Conservation (phyloP, 2,329 filamentous ascomycete species). For the Dryadomyces quercus-mongolicae region DNA sequence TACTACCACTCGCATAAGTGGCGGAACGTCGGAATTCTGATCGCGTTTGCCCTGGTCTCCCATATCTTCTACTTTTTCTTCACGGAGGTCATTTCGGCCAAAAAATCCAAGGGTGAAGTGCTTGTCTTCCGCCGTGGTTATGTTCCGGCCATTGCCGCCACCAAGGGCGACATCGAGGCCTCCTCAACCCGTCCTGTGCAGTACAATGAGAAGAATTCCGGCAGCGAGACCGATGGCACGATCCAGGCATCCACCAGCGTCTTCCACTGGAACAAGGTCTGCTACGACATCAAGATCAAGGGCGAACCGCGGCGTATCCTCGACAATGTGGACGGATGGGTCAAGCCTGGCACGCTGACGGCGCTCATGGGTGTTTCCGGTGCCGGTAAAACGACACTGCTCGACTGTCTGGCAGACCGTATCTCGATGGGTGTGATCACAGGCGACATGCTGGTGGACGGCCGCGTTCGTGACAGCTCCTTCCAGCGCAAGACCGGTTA, state of each 20-base stretch:
- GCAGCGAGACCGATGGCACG: conserved; percentile 22
- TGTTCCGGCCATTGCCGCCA: conserved; percentile 42
- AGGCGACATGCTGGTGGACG: conserved; percentile 64
- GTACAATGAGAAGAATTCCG: conserved; percentile 20
- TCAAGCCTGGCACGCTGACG: conserved; percentile 81
- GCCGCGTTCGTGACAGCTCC: conserved; percentile 56
- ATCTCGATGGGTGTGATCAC: conserved; percentile 79
- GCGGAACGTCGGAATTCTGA: conserved; percentile 59
- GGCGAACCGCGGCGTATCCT: conserved; percentile 63
- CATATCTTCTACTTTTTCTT: conserved; percentile 40
- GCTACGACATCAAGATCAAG: conserved; percentile 70
- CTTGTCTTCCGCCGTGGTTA: conserved; percentile 27
- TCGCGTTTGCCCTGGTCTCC: conserved; percentile 50
- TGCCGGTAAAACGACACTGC: conserved; percentile 80
- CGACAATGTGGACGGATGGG: conserved; percentile 82
- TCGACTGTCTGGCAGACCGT: conserved; percentile 76
- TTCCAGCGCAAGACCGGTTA: conserved; percentile 91
- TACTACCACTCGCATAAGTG: conserved; percentile 50
- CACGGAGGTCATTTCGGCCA: conserved; percentile 50
- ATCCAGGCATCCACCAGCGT: conserved; percentile 53
- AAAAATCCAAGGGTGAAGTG: conserved; percentile 64
- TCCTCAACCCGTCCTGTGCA: conserved; percentile 6
- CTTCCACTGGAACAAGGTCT: conserved; percentile 78
- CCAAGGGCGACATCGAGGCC: conserved; percentile 38
- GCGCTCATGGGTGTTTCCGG: conserved; percentile 86